Evolutionary conservation across 2,329 filamentous ascomycete species (phyloP).

Genomic region (Cladosporium sp.): DNA sequence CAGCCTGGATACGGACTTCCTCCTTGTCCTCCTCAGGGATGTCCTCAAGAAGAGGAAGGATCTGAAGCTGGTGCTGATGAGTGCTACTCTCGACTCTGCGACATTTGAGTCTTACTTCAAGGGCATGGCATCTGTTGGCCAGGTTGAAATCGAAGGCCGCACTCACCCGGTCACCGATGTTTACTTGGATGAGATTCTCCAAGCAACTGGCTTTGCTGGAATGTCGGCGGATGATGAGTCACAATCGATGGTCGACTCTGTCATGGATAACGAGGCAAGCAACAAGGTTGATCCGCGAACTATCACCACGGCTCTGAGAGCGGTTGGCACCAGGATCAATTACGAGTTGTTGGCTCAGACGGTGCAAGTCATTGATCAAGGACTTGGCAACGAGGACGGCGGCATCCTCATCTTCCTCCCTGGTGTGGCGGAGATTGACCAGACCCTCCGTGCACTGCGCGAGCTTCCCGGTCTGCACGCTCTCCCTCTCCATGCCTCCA

Average conservation of each 20-base stretch:
- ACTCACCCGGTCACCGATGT: conserved; percentile 88
- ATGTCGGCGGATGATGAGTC: conserved; percentile 44
- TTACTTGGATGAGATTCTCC: conserved; percentile 84
- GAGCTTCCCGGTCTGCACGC: conserved; percentile 67
- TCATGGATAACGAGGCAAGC: conserved; percentile 30
- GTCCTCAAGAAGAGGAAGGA: conserved; percentile 71
- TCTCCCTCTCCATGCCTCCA: conserved; percentile 84
- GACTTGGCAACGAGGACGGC: conserved; percentile 69
- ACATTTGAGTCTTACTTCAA: conserved; percentile 83
- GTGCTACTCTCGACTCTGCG: conserved; percentile 84
- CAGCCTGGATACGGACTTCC: conserved; percentile 90
- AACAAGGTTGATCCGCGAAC: conserved; percentile 20
- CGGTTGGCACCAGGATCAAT: conserved; percentile 73
- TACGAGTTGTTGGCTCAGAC: conserved; percentile 81
- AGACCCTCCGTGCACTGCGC: conserved; percentile 66
- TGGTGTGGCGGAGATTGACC: conserved; percentile 85
- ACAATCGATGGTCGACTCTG: conserved; percentile 29
- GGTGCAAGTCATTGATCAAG: conserved; percentile 74
- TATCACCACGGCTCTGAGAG: conserved; percentile 39
- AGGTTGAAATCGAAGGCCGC: conserved; percentile 81
- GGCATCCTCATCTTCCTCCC: conserved; percentile 95
- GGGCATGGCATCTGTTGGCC: conserved; percentile 54
- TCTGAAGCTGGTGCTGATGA: conserved; percentile 92
- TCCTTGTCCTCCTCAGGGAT: conserved; percentile 81
- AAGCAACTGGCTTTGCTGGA: conserved; percentile 65